These are phyloP conservation scores for Pseudocercospora fijiensis DNA, from an alignment of 2,329 filamentous ascomycete genomes.

Conservation along the genomic window DNA sequence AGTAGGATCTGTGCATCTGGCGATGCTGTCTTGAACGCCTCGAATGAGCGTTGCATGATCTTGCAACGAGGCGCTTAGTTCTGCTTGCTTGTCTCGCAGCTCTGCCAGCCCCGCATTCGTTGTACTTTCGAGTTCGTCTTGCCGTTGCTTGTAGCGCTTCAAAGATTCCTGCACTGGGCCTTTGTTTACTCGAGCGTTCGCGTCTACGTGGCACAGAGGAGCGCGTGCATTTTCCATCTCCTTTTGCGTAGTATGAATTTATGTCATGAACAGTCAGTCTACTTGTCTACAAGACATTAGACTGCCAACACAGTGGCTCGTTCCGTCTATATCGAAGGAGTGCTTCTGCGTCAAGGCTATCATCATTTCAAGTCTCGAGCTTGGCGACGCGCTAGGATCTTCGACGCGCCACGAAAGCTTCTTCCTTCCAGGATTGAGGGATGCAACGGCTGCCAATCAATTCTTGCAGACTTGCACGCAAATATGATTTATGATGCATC, in stretches of 20 bases:
- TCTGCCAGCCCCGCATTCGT: not conserved
- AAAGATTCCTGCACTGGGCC: not conserved
- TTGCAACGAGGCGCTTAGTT: not conserved
- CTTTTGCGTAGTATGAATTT: not conserved
- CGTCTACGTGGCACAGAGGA: not conserved
- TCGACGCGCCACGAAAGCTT: not conserved
- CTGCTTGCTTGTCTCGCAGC: not conserved
- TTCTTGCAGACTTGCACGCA: not conserved
- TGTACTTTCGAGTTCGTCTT: not conserved
- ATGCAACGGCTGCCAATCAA: not conserved
- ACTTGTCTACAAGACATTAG: not conserved
- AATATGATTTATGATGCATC: not conserved
- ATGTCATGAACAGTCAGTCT: not conserved
- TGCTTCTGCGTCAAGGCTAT: not conserved
- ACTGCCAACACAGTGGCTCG: not conserved
- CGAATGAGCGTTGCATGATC: not conserved
- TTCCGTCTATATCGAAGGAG: not conserved
- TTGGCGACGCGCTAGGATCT: not conserved
- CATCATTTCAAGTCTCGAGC: not conserved
- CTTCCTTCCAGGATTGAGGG: not conserved
- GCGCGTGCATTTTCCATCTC: not conserved
- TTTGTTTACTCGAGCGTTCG: conserved; percentile 1
- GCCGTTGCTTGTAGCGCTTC: not conserved
- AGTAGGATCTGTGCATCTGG: not conserved
- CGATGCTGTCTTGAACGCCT: not conserved